Evolutionary conservation across 495 filamentous ascomycete species (phyloP).

Genomic region (Acidomyces sp.): DNA sequence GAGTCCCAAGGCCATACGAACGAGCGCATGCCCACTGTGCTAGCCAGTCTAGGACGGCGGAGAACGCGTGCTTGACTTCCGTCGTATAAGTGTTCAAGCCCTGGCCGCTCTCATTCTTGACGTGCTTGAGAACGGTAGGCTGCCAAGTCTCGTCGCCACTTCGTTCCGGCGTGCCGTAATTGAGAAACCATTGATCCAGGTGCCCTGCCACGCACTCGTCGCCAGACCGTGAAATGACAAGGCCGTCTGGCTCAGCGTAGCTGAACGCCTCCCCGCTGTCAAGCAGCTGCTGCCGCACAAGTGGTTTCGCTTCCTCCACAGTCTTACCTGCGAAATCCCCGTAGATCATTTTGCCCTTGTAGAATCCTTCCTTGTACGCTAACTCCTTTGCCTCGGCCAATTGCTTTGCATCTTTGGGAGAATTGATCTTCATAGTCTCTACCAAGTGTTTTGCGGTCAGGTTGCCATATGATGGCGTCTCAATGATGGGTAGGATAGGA

Average conservation of each 20-base stretch:
- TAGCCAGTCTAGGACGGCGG: constrained; percentile 76
- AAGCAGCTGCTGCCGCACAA: constrained; percentile 68
- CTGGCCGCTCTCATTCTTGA: constrained; percentile 45
- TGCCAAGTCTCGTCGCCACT: constrained; percentile 54
- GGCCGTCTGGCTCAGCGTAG: constrained; percentile 85
- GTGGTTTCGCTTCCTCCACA: constrained; percentile 73
- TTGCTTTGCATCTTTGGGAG: constrained; percentile 82
- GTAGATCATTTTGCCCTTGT: constrained; percentile 80
- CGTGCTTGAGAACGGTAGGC: constrained; percentile 54
- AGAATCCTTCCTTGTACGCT: constrained; percentile 96
- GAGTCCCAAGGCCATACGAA: constrained; percentile 83
- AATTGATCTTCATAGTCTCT: constrained; percentile 89
- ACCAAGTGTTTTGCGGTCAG: constrained; percentile 70
- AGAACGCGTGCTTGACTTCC: constrained; percentile 73
- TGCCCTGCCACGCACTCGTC: constrained; percentile 88
- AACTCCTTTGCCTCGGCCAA: constrained; percentile 88
- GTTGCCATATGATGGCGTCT: constrained; percentile 80
- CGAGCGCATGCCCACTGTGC: constrained; percentile 91
- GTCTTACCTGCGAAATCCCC: constrained; percentile 81
- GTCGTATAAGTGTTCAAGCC: constrained; percentile 63
- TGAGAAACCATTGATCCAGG: constrained; percentile 93
- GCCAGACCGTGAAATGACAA: constrained; percentile 70
- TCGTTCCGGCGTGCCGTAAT: constrained; percentile 66
- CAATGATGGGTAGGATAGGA: constrained; percentile 76
- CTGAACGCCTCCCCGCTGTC: constrained; percentile 70